A percentile compares a stretch with the other conserved stretches of the same genome.
These are phyloP conservation scores for Suillus sp. DNA, from an alignment of 768 basidiomycete genomes.

Conservation along the genomic window DNA sequence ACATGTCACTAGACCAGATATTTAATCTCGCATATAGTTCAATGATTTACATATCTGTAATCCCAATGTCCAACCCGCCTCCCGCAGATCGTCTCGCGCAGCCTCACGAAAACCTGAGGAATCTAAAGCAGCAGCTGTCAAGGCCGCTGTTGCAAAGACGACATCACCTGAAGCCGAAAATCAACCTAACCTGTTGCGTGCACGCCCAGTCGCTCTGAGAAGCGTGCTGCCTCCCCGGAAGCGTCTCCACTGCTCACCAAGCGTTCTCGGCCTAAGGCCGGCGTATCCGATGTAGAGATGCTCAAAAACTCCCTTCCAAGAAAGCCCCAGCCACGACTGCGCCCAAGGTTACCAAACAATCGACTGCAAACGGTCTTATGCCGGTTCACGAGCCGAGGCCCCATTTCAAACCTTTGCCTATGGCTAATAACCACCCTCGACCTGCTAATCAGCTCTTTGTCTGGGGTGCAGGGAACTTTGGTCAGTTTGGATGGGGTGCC, in stretches of 20 bases:
- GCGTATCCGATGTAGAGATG: slow-evolving; percentile 48
- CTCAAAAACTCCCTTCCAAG: slow-evolving; percentile 29
- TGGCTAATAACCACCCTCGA: slow-evolving; percentile 53
- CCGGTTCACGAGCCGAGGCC: slow-evolving; percentile 44
- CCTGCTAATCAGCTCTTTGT: slow-evolving; percentile 78
- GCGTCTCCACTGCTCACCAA: slow-evolving; percentile 51
- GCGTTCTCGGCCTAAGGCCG: slow-evolving; percentile 42
- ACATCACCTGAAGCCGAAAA: slow-evolving; percentile 29
- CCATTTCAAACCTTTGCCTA: slow-evolving; percentile 68
- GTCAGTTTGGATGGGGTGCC: slow-evolving; percentile 91
- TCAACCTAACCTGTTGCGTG: slow-evolving; percentile 30
- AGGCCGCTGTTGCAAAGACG: slow-evolving; percentile 35
- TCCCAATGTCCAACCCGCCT: slow-evolving; percentile 35
- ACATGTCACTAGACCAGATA: no score
- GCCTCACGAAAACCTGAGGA: slow-evolving; percentile 46
- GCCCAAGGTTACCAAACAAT: slow-evolving; percentile 28
- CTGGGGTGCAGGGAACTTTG: slow-evolving; percentile 94
- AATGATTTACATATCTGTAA: slow-evolving; percentile 23
- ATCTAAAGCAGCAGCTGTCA: slow-evolving; percentile 16
- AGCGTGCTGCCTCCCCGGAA: slow-evolving; percentile 55
- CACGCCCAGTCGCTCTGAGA: slow-evolving; percentile 33
- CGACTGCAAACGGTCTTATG: slow-evolving; percentile 34
- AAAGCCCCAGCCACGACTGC: slow-evolving; percentile 23
- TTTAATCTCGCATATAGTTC: slow-evolving; percentile 5
- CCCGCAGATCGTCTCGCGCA: slow-evolving; percentile 56